These are phyloP conservation scores for Medicago truncatula DNA, from an alignment of 306 rosid species.

Conservation along the genomic window MtrunA17r5.0-ANR NC_053044.1:6566501-6567000, in stretches of 20 bases:
- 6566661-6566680: conserved; percentile 5
- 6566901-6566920: not conserved
- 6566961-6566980: too few species aligned
- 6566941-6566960: not conserved
- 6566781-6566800: conserved; percentile 10
- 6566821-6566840: not conserved
- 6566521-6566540: too few species aligned
- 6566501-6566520: not conserved
- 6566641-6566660: not conserved
- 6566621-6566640: conserved; percentile 23
- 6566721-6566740: not conserved
- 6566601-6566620: conserved; percentile 17
- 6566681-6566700: not conserved
- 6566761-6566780: not conserved
- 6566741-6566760: conserved; percentile 17
- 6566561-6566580: not conserved
- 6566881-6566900: not conserved
- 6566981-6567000: too few species aligned
- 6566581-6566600: not conserved
- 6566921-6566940: not conserved
- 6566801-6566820: conserved; percentile 2
- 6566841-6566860: not conserved
- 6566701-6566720: not conserved
- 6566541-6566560: not conserved
- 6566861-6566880: not conserved